Evolutionary conservation across 2,329 filamentous ascomycete species (phyloP), one percentile per base, ranked within the genome.

Genomic region (Coniochaeta pulveracea): DNA sequence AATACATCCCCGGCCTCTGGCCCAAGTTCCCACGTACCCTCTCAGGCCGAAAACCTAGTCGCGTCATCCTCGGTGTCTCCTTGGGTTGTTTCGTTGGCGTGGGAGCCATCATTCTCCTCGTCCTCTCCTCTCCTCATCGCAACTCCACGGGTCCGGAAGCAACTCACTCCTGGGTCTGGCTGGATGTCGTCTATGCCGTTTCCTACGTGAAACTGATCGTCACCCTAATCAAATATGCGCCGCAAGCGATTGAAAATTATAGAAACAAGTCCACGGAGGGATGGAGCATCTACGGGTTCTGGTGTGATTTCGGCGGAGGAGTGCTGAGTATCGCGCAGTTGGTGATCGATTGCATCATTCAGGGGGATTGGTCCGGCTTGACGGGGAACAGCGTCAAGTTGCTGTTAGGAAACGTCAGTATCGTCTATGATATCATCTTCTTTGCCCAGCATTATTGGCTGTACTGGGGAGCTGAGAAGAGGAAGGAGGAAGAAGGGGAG

Each of bases 341-440:
- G 40, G 60, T 79, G 15, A 77, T 96, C 40, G 91, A 96, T 60
- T 86, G 85, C 38, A 85, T 80, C 37, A 60, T 93, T 23, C 78
- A 91, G 54, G 70, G 69, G 35, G 85, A 94, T 60, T 95, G 89
- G 88, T 82, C 79, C 30, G 91, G 89, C 15, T 67, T 96, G 37
- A 86, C 80, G 0, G 89, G 88, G 2, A 96, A 96, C 54, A 85
- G 86, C 1, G 80, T 91, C 45, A 98, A 96, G 61, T 76, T 96
- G 37, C 76, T 78, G 3, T 66, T 96, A 26, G 82, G 84, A 10
- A 89, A 93, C 49, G 74, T 94, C 28, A 85, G 79, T 37, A 80
- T 96, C 46, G 54, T 84, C 3, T 96, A 94, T 53, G 89, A 96
- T 51, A 42, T 81, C 19, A 64, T 94, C 31, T 96, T 96, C 51